Percentiles rank a stretch among this genome's conserved stretches.
phyloP scores from a whole-genome alignment of 352 stramenopile genomes.

The Phytophthora idaei region DNA sequence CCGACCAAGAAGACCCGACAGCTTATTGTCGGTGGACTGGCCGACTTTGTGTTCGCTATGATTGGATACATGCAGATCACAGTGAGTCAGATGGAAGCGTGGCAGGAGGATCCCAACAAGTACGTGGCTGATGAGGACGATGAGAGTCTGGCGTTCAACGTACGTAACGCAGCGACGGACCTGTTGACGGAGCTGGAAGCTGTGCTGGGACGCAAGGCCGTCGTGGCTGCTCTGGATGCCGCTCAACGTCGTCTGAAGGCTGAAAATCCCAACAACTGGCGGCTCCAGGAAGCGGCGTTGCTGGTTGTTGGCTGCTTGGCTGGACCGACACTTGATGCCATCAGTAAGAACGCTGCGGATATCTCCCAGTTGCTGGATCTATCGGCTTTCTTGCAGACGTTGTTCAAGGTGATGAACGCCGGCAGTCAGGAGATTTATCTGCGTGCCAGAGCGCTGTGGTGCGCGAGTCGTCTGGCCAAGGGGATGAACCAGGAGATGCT shows the following conservation, averaged over 20 bases:
- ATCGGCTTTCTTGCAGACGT: conserved; percentile 66
- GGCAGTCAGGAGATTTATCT: conserved; percentile 73
- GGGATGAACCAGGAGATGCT: conserved; percentile 81
- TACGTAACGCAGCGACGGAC: conserved; percentile 74
- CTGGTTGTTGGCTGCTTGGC: conserved; percentile 75
- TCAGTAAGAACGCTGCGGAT: conserved; percentile 56
- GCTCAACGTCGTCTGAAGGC: conserved; percentile 68
- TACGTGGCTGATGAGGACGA: conserved; percentile 88
- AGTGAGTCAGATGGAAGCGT: conserved; percentile 69
- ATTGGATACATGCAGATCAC: conserved; percentile 89
- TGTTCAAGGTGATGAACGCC: conserved; percentile 82
- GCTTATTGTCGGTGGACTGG: conserved; percentile 56
- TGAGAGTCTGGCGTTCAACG: conserved; percentile 79
- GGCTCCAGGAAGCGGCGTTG: conserved; percentile 76
- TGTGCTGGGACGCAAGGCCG: conserved; percentile 66
- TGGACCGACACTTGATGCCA: conserved; percentile 54
- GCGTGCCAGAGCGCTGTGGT: conserved; percentile 80
- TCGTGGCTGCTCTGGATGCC: conserved; percentile 58
- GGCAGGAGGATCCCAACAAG: conserved; percentile 83
- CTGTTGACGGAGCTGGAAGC: conserved; percentile 68
- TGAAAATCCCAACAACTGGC: conserved; percentile 58
- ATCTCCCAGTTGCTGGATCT: conserved; percentile 62
- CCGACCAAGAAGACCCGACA: conserved; percentile 83
- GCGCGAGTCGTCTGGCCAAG: conserved; percentile 70
- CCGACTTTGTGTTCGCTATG: conserved; percentile 79